A percentile compares a stretch with the other conserved stretches of the same genome.
Conservation (phyloP, 2,329 filamentous ascomycete genomes). For the Claviceps sp. region DNA sequence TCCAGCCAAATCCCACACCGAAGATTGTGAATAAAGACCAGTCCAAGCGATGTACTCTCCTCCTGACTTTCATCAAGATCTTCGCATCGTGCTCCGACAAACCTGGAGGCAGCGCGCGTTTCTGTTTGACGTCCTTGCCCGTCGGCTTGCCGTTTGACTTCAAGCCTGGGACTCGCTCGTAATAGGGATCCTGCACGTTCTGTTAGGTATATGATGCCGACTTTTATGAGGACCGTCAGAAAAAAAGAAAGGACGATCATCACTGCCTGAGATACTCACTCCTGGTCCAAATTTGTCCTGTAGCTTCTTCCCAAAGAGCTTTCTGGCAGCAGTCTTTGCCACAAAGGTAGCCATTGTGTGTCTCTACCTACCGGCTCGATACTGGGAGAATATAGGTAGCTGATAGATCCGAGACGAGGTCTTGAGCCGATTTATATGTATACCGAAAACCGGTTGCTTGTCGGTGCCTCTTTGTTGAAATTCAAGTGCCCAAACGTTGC, state of each 20-base stretch:
- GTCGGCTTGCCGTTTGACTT: constrained; percentile 49
- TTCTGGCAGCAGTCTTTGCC: constrained; percentile 42
- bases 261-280: constrained; percentile 20
- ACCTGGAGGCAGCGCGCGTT: constrained; percentile 72
- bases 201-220: constrained; percentile 12
- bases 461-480: not conserved
- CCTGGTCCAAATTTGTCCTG: constrained; percentile 46
- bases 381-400: not conserved
- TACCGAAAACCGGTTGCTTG: not conserved
- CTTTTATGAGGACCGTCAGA: not conserved
- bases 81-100: constrained; percentile 71
- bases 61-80: constrained; percentile 75
- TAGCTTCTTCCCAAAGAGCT: constrained; percentile 41
- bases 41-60: constrained; percentile 74
- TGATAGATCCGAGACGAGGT: not conserved
- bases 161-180: constrained; percentile 67
- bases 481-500: not conserved
- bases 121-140: constrained; percentile 67
- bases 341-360: constrained; percentile 37
- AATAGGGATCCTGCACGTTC: constrained; percentile 66
- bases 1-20: constrained; percentile 80
- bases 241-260: not conserved
- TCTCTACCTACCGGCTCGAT: not conserved
- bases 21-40: constrained; percentile 70
- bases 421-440: not conserved